Base-by-base conservation (phyloP, 306 rosid species). In the Trifolium pratense region DNA sequence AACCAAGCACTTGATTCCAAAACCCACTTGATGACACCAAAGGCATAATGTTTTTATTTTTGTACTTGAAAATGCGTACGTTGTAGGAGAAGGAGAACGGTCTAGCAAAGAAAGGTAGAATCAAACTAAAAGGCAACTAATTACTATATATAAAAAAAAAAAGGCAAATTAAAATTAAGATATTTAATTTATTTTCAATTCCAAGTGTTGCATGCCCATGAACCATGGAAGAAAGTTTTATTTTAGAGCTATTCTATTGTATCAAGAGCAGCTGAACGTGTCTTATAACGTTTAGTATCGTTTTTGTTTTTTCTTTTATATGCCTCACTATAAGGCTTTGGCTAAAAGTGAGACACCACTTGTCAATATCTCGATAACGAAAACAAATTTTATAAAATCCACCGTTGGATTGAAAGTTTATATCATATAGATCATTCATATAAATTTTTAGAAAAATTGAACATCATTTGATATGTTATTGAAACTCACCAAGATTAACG, bases 51-150 rank as follows among this genome's bases (percentile, higher is more conserved):
- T 17, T 29, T 55, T 66, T 45, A 46, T 7, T 31, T 4, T 42
- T 40, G 5, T 40, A 16, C 8, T 46, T 36, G 8, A 49, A 66
- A 71, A 21, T 63, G 83, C 40, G 66, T 69, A 62, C 21, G 78
- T 70, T 71, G 75, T 14, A 48, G 74, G 49, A 80, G 56, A 69
- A 48, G 80, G 78, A 79, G 60, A 75, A 78, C 71, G 76, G 64
- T 76, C 63, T 37, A 60, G 67, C 58, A 77, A 91, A 84, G 91
- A 78, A 91, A 87, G 86, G 97, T 80, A 84, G 87, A 65, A 84
- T 77, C 70, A 64, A 71, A 78, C 73, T 17, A 66, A 80, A 74
- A 89, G 87, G 37, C 74, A 81, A 74, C 83, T 60, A 9, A 36
- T 36, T 34, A 36, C 39, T 2, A 36, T n/a, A n/a, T n/a, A n/a